These are phyloP conservation scores for Basidiobolus heterosporus DNA, from an alignment of 371 early-diverging fungal genomes.

Conservation along the genomic window DNA sequence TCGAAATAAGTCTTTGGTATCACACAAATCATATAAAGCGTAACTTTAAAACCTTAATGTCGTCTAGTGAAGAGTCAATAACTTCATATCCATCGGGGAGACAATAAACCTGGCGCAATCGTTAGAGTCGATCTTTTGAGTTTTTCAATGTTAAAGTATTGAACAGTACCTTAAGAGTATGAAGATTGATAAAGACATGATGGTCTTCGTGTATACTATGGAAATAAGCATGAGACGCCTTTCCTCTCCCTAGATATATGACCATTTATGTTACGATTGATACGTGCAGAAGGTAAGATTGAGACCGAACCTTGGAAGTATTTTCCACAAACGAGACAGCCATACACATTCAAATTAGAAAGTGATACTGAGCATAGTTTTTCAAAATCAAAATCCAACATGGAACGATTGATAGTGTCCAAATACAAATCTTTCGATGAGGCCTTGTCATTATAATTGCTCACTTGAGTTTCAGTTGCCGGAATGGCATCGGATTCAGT, in stretches of 20 bases:
- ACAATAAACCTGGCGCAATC: conserved; percentile 48
- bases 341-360: conserved; percentile 85
- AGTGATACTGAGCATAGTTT: conserved; percentile 89
- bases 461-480: no score
- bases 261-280: neutral
- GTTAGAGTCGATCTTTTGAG: neutral
- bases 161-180: conserved; percentile 71
- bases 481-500: no score
- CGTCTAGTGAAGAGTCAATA: conserved; percentile 66
- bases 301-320: conserved; percentile 73
- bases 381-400: conserved; percentile 95
- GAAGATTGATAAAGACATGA: conserved; percentile 87
- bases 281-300: neutral
- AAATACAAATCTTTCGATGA: conserved; percentile 27
- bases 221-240: conserved; percentile 82
- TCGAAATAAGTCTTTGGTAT: neutral
- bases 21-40: neutral
- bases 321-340: conserved; percentile 92
- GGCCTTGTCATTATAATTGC: no score
- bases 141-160: no score
- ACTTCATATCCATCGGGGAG: conserved; percentile 91
- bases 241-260: conserved; percentile 61
- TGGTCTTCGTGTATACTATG: conserved; percentile 91
- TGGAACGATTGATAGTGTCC: conserved; percentile 62
- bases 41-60: conserved; percentile 53